Conservation (phyloP, 2,329 filamentous ascomycete species). For the Pseudonectria buxi region DNA sequence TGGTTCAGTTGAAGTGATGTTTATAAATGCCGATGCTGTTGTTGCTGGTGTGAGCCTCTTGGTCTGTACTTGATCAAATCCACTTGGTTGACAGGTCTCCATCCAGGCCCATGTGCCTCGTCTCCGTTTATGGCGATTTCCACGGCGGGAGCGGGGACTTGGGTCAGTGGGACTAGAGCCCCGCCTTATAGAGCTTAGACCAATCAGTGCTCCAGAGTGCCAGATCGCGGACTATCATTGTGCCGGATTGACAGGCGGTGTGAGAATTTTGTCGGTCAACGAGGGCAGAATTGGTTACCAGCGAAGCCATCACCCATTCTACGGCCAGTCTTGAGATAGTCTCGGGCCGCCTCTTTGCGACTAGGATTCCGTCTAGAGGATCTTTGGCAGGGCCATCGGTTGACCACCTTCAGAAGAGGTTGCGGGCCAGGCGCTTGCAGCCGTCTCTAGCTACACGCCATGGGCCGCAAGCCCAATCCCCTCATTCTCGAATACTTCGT, state of each 20-base stretch:
- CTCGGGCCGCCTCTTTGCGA: constrained; percentile 5
- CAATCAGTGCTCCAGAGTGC: constrained; percentile 1
- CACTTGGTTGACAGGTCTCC: too few relatives aligned
- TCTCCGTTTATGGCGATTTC: too few relatives aligned
- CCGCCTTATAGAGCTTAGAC: too few relatives aligned
- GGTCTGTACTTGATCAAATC: too few relatives aligned
- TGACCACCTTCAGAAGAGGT: constrained; percentile 14
- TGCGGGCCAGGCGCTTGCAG: constrained; percentile 22
- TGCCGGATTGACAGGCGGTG: constrained; percentile 27
- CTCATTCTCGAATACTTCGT: constrained; percentile 85
- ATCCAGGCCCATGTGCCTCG: too few relatives aligned
- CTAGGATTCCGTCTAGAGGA: constrained; percentile 8
- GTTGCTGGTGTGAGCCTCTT: neutral
- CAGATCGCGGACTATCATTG: constrained; percentile 16
- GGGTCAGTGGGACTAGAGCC: too few relatives aligned
- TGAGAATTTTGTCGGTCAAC: constrained; percentile 37
- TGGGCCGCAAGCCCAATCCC: constrained; percentile 79
- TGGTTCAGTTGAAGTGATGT: neutral
- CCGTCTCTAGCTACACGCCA: constrained; percentile 32
- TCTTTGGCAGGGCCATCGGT: constrained; percentile 12
- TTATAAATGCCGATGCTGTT: too few relatives aligned
- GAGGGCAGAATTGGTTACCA: constrained; percentile 30
- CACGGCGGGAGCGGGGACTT: too few relatives aligned
- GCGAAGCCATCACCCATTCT: constrained; percentile 20
- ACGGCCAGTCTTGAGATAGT: too few relatives aligned